These are phyloP conservation scores for Psilocybe cubensis DNA, from an alignment of 768 basidiomycete species.

Conservation along the genomic window DNA sequence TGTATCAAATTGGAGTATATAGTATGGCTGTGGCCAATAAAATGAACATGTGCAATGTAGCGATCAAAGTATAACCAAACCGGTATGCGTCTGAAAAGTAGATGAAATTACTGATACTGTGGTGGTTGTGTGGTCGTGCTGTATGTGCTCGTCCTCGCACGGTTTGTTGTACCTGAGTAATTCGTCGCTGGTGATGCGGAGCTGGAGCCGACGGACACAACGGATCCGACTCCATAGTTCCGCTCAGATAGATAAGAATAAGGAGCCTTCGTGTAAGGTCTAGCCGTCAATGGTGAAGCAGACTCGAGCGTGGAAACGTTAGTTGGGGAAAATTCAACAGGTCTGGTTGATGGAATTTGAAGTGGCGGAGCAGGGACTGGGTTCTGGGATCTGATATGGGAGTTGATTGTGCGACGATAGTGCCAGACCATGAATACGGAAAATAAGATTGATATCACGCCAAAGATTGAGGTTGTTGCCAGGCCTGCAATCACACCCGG, in stretches of 20 bases:
- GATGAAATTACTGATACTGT: neutral
- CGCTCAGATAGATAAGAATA: neutral
- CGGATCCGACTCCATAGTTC: neutral
- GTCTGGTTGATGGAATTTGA: too few relatives aligned
- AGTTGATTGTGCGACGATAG: neutral
- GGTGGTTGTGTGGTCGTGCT: neutral
- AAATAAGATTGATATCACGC: conserved; percentile 10
- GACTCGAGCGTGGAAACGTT: too few relatives aligned
- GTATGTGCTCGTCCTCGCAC: neutral
- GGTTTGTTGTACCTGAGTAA: neutral
- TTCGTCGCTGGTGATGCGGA: too few relatives aligned
- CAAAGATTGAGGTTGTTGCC: conserved; percentile 12
- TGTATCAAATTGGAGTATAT: too few relatives aligned
- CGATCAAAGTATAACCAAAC: too few relatives aligned
- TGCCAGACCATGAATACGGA: conserved; percentile 9
- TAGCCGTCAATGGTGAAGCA: too few relatives aligned
- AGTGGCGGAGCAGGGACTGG: neutral
- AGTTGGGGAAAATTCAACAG: neutral
- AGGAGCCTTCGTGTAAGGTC: neutral
- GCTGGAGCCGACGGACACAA: neutral
- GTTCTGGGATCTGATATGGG: neutral
- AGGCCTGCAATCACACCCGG: conserved; percentile 19
- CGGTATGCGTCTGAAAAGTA: too few relatives aligned
- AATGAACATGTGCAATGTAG: too few relatives aligned
- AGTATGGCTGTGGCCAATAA: too few relatives aligned